A percentile compares a stretch with the other conserved stretches of the same genome.
Conservation (phyloP, 345 rosid species). For the Camelina neglecta region DNA sequence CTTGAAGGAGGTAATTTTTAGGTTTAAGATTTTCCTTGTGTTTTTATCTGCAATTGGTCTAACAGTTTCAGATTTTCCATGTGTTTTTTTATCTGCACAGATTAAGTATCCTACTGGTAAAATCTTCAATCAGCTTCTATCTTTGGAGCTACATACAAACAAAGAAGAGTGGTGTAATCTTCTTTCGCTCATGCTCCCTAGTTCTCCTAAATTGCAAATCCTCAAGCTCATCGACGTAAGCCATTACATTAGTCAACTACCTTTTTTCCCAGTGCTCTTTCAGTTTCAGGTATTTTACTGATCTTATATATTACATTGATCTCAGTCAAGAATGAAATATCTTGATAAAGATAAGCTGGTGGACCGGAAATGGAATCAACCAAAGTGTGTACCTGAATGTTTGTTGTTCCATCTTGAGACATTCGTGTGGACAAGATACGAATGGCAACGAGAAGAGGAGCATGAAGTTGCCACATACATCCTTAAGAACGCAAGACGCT, state of each 20-base stretch:
- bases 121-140: constrained; percentile 7
- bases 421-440: neutral
- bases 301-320: neutral
- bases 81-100: neutral
- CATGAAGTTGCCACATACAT: constrained; percentile 21
- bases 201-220: constrained; percentile 12
- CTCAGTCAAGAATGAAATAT: neutral
- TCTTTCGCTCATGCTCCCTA: neutral
- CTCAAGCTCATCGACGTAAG: constrained; percentile 10
- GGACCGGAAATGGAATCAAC: neutral
- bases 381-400: constrained; percentile 22
- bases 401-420: constrained; percentile 23
- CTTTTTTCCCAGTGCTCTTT: neutral
- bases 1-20: too few relatives aligned
- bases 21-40: too few relatives aligned
- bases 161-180: neutral
- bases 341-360: neutral
- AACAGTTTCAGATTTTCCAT: too few relatives aligned
- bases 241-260: neutral
- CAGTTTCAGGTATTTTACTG: neutral
- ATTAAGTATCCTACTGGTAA: neutral
- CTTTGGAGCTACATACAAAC: neutral
- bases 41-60: too few relatives aligned
- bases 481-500: neutral
- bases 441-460: constrained; percentile 1